These are phyloP conservation scores for Yamadazyma atmosphaerica DNA, from an alignment of 1,139 yeast genomes.

Conservation along the genomic window DNA sequence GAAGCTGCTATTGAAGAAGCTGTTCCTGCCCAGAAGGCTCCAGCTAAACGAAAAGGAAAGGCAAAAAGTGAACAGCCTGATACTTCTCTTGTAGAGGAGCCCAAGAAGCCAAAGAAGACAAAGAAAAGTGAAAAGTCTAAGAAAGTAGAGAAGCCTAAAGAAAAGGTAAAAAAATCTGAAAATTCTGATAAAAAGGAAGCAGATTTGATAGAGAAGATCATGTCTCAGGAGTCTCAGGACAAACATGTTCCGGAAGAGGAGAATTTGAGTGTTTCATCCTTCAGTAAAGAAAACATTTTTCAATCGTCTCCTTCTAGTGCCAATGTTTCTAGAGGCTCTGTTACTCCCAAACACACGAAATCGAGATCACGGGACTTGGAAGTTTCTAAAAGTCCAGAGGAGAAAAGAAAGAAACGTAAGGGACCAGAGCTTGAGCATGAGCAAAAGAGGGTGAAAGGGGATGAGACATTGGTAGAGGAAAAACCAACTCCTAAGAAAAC, in stretches of 20 bases:
- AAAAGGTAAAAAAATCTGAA: not conserved
- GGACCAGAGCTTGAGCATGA: not conserved
- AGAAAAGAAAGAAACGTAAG: not conserved
- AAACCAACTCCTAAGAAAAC: too few species aligned
- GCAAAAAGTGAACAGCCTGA: too few species aligned
- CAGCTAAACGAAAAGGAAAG: too few species aligned
- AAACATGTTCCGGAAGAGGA: too few species aligned
- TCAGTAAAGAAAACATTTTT: slow-evolving; percentile 41
- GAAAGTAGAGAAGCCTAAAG: slow-evolving; percentile 1
- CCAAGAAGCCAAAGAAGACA: not conserved
- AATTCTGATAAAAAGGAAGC: slow-evolving; percentile 1
- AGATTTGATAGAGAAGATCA: slow-evolving; percentile 1
- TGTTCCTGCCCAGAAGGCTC: not conserved
- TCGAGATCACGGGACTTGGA: not conserved
- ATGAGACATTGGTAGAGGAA: too few species aligned
- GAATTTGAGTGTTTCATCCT: slow-evolving; percentile 20
- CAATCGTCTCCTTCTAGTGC: slow-evolving; percentile 25
- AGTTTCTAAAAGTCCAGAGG: not conserved
- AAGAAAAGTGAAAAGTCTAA: too few species aligned
- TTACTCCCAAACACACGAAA: slow-evolving; percentile 4
- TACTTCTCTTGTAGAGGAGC: too few species aligned
- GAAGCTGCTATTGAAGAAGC: not conserved
- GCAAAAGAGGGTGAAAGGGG: too few species aligned
- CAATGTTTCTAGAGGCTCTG: slow-evolving; percentile 1
- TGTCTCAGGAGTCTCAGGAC: too few species aligned